phyloP scores from a whole-genome alignment of 2,329 filamentous ascomycete species.

The Aspergillus transmontanensis region DNA sequence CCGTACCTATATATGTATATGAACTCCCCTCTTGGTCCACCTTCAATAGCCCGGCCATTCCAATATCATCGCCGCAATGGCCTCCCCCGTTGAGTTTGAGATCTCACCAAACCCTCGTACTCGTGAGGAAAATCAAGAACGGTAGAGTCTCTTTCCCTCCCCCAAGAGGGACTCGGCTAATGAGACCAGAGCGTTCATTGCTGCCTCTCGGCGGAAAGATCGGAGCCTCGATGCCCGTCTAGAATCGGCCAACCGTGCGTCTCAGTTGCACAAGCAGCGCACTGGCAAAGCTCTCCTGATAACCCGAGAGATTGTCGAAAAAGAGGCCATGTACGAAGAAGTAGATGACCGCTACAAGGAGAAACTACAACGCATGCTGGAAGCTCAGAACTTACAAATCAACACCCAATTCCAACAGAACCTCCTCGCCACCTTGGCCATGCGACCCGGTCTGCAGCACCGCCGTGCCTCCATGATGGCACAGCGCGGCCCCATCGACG shows the following conservation, averaged over 20 bases:
- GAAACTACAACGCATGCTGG: slow-evolving; percentile 42
- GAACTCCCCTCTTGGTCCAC: not conserved
- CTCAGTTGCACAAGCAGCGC: slow-evolving; percentile 85
- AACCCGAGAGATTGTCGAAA: slow-evolving; percentile 81
- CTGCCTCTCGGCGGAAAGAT: slow-evolving; percentile 83
- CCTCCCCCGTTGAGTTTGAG: slow-evolving; percentile 33
- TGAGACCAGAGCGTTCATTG: slow-evolving; percentile 77
- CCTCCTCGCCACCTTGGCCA: slow-evolving; percentile 38
- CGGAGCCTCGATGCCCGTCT: slow-evolving; percentile 84
- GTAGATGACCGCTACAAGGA: slow-evolving; percentile 72
- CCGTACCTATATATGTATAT: not conserved
- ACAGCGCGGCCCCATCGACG: slow-evolving; percentile 30
- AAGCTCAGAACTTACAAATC: slow-evolving; percentile 41
- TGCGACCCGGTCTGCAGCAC: slow-evolving; percentile 26
- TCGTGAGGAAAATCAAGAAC: slow-evolving; percentile 49
- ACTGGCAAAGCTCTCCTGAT: slow-evolving; percentile 82
- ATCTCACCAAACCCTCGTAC: slow-evolving; percentile 38
- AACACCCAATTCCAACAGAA: slow-evolving; percentile 41
- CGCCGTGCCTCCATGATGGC: slow-evolving; percentile 32
- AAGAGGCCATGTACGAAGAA: slow-evolving; percentile 96
- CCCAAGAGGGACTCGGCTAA: slow-evolving; percentile 9
- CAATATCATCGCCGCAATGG: slow-evolving; percentile 19
- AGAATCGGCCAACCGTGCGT: slow-evolving; percentile 83
- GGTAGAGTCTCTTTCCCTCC: slow-evolving; percentile 28
- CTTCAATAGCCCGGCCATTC: slow-evolving; percentile 3